These are phyloP conservation scores for Dillenia suffruticosa DNA, from an alignment of 164 flowering plant genomes.

Conservation along the genomic window DNA sequence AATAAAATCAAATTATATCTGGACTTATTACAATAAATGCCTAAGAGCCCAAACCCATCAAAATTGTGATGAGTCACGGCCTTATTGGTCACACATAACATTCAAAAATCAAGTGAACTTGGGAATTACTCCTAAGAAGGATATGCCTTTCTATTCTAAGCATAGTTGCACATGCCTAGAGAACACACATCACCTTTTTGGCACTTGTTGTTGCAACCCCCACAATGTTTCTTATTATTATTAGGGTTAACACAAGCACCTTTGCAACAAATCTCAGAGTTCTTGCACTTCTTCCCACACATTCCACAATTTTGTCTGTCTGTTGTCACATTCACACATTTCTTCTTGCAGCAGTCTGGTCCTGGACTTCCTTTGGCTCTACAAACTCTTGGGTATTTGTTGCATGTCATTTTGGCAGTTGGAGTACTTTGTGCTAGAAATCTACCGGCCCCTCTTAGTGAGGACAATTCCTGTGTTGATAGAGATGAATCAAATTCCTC, in stretches of 20 bases:
- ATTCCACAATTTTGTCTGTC: slow-evolving; percentile 15
- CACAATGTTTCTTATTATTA: slow-evolving; percentile 10
- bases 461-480: background rate
- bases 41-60: no score
- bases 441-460: slow-evolving; percentile 5
- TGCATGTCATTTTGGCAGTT: background rate
- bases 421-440: slow-evolving; percentile 14
- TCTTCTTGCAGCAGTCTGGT: slow-evolving; percentile 15
- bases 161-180: slow-evolving; percentile 14
- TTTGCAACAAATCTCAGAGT: slow-evolving; percentile 10
- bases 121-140: no score
- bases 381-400: slow-evolving; percentile 43
- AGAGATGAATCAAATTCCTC: no score
- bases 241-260: slow-evolving; percentile 12
- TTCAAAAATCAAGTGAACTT: no score
- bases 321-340: slow-evolving; percentile 14
- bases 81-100: no score
- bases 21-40: no score
- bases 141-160: background rate
- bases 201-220: slow-evolving; percentile 16
- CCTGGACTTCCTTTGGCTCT: slow-evolving; percentile 31
- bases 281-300: slow-evolving; percentile 17
- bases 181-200: slow-evolving; percentile 5
- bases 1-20: no score
- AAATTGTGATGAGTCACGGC: no score